These are phyloP conservation scores for Ophiostoma tasmaniense DNA, from an alignment of 2,329 filamentous ascomycete species.

Conservation along the genomic window DNA sequence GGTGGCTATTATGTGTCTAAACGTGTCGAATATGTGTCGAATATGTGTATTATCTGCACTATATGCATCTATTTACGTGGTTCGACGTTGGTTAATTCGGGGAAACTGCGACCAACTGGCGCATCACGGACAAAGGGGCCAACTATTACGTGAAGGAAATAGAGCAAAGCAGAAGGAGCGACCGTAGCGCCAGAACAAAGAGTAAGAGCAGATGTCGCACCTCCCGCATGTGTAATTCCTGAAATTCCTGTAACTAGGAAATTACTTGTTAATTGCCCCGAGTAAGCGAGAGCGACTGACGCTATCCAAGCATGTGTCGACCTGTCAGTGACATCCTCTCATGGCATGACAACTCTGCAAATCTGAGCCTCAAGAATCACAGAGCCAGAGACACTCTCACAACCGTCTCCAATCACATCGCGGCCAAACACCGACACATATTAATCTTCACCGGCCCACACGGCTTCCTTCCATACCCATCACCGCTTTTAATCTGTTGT, in stretches of 20 bases:
- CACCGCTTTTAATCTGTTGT: not conserved
- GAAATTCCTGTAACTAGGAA: too few relatives aligned
- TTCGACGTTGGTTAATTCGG: not conserved
- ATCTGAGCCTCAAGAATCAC: not conserved
- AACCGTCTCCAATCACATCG: not conserved
- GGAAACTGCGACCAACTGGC: not conserved
- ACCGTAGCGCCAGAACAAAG: not conserved
- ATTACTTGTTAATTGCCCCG: not conserved
- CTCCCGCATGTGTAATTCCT: not conserved
- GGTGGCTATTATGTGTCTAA: not conserved
- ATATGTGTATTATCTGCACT: not conserved
- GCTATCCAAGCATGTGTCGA: not conserved
- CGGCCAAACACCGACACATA: not conserved
- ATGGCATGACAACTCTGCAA: not conserved
- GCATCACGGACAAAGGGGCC: constrained; percentile 6
- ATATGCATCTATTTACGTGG: not conserved
- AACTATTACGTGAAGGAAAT: constrained; percentile 7
- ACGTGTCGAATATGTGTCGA: not conserved
- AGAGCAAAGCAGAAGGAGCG: not conserved
- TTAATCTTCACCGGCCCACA: not conserved
- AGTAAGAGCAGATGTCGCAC: not conserved
- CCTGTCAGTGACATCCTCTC: not conserved
- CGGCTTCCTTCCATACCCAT: not conserved
- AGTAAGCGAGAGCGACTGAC: not conserved
- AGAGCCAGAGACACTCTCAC: not conserved